Conservation (phyloP, 179 eudicot genomes). For the Spergularia azorica region DNA sequence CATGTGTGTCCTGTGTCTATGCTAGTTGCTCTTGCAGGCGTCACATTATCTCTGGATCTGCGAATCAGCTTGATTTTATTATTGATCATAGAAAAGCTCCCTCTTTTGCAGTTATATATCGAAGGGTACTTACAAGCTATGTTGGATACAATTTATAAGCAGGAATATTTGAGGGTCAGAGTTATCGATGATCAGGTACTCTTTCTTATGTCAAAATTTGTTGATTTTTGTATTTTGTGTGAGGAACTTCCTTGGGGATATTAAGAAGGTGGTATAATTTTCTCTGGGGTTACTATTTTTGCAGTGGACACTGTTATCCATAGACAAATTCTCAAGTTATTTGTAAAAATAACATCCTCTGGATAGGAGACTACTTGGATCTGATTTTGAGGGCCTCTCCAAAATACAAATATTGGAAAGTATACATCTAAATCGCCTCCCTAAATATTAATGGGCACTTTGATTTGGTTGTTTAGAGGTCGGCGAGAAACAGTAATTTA, state of each 20-base stretch:
- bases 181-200: slow-evolving; percentile 89
- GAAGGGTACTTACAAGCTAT: slow-evolving; percentile 99
- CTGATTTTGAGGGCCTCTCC: background rate
- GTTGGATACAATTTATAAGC: slow-evolving; percentile 87
- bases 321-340: background rate
- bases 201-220: slow-evolving; percentile 1
- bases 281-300: background rate
- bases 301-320: background rate
- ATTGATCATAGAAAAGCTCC: slow-evolving; percentile 12
- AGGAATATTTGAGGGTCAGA: slow-evolving; percentile 93
- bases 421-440: background rate
- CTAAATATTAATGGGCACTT: too few relatives aligned
- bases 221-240: background rate
- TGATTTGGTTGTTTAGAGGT: too few relatives aligned
- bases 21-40: background rate
- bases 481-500: background rate
- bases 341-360: background rate
- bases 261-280: background rate
- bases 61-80: slow-evolving; percentile 4
- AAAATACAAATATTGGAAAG: background rate
- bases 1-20: background rate
- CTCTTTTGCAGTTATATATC: slow-evolving; percentile 70
- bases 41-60: background rate
- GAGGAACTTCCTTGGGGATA: background rate
- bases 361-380: background rate